phyloP scores from a whole-genome alignment of 1,284 basidiomycete species.

The Pseudozyma hubeiensis region DNA sequence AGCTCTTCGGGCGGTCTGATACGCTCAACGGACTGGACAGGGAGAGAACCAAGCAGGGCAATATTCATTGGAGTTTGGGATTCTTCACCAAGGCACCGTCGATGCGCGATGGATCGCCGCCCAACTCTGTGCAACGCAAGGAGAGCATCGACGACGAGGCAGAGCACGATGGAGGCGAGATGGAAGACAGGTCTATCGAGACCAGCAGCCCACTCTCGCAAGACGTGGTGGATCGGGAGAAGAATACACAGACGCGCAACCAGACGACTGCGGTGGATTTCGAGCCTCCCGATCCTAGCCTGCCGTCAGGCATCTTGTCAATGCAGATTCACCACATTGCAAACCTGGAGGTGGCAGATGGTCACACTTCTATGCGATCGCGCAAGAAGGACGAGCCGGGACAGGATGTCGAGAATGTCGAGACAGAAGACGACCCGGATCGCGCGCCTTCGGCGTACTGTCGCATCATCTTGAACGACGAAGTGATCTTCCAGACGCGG shows the following conservation, averaged over 20 bases:
- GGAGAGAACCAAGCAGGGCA: constrained; percentile 56
- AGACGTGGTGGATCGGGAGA: constrained; percentile 18
- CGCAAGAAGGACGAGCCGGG: constrained; percentile 49
- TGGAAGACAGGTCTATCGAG: constrained; percentile 13
- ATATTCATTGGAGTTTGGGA: constrained; percentile 40
- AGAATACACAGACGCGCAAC: constrained; percentile 36
- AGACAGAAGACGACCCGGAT: constrained; percentile 39
- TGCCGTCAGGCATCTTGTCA: constrained; percentile 49
- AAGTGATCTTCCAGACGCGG: constrained; percentile 70
- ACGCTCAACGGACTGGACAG: constrained; percentile 29
- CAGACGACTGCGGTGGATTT: constrained; percentile 38
- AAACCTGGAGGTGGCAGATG: constrained; percentile 67
- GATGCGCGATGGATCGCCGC: constrained; percentile 6
- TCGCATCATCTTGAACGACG: constrained; percentile 71
- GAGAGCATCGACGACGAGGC: background rate
- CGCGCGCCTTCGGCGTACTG: constrained; percentile 65
- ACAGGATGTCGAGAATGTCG: constrained; percentile 41
- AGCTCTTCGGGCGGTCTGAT: constrained; percentile 28
- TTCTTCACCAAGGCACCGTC: constrained; percentile 45
- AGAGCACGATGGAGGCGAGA: constrained; percentile 16
- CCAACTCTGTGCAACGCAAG: too few species aligned
- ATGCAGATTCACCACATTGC: constrained; percentile 54
- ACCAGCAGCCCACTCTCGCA: constrained; percentile 12
- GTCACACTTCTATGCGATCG: constrained; percentile 51
- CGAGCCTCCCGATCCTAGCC: constrained; percentile 37